Conservation (phyloP, 2,329 filamentous ascomycete species). For the Fusarium sp. region DNA sequence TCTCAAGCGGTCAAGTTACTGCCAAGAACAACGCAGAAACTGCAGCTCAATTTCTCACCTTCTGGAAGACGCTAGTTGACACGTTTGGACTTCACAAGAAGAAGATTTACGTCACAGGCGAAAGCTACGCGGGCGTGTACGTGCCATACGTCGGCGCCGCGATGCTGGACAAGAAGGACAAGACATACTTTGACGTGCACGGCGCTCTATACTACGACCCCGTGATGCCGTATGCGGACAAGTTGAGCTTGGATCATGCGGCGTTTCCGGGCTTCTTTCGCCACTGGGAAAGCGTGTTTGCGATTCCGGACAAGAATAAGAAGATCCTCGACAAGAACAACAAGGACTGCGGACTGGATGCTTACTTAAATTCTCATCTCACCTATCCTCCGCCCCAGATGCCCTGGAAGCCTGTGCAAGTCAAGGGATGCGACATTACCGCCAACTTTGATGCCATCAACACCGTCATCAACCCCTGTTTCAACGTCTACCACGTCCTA, state of each 20-base stretch:
- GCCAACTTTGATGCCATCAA: constrained; percentile 70
- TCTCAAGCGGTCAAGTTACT: constrained; percentile 73
- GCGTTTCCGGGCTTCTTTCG: constrained; percentile 24
- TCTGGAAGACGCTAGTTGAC: constrained; percentile 82
- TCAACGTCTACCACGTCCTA: constrained; percentile 79
- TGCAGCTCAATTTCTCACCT: constrained; percentile 78
- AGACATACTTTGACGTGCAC: constrained; percentile 75
- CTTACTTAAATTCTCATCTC: constrained; percentile 71
- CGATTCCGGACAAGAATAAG: constrained; percentile 33
- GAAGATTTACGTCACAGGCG: constrained; percentile 76
- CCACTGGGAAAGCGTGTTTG: constrained; percentile 26
- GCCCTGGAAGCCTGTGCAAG: constrained; percentile 57
- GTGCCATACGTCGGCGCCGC: constrained; percentile 79
- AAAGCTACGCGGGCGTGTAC: constrained; percentile 73
- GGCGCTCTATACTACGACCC: constrained; percentile 82
- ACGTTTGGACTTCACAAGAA: constrained; percentile 75
- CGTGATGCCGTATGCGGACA: constrained; percentile 63
- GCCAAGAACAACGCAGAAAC: constrained; percentile 76
- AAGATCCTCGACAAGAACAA: constrained; percentile 52
- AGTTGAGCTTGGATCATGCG: constrained; percentile 53
- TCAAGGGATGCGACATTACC: constrained; percentile 66
- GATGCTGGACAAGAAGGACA: constrained; percentile 77
- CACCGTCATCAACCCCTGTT: constrained; percentile 79
- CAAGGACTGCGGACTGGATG: constrained; percentile 71
- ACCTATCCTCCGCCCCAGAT: constrained; percentile 74